Evolutionary conservation across 176 grass and related monocot species (phyloP).

Genomic region (Pharus latifolius): DNA sequence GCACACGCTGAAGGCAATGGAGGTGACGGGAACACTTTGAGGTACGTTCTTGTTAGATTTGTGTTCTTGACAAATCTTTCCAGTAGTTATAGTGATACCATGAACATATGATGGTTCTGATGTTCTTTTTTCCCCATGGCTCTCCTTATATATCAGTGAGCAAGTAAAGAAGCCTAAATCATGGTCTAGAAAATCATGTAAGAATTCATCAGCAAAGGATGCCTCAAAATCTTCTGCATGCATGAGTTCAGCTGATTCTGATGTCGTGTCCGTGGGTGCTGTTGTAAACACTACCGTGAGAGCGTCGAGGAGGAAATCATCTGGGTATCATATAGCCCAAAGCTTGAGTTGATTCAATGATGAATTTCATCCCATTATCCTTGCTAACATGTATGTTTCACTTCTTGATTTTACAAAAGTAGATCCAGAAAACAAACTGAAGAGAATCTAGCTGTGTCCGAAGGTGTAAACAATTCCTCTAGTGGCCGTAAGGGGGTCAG

Average conservation of each 20-base stretch:
- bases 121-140: not conserved
- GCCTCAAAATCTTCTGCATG: not conserved
- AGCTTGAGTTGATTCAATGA: not conserved
- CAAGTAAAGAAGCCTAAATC: conserved; percentile 7
- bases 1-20: conserved; percentile 22
- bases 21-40: conserved; percentile 24
- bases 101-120: not conserved
- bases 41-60: conserved; percentile 16
- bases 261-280: not conserved
- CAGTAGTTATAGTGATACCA: not conserved
- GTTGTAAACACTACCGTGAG: not conserved
- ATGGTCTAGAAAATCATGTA: not conserved
- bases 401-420: conserved; percentile 13
- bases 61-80: not conserved
- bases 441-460: not conserved
- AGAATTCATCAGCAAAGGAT: not conserved
- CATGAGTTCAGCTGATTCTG: not conserved
- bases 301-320: conserved; percentile 6
- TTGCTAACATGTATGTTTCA: conserved; percentile 6
- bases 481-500: not conserved
- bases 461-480: conserved; percentile 17
- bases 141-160: not conserved
- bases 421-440: not conserved
- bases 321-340: conserved; percentile 6
- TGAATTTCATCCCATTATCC: conserved; percentile 6